phyloP scores from a whole-genome alignment of 2,329 filamentous ascomycete species.

The Hymenoscyphus fraxineus region DNA sequence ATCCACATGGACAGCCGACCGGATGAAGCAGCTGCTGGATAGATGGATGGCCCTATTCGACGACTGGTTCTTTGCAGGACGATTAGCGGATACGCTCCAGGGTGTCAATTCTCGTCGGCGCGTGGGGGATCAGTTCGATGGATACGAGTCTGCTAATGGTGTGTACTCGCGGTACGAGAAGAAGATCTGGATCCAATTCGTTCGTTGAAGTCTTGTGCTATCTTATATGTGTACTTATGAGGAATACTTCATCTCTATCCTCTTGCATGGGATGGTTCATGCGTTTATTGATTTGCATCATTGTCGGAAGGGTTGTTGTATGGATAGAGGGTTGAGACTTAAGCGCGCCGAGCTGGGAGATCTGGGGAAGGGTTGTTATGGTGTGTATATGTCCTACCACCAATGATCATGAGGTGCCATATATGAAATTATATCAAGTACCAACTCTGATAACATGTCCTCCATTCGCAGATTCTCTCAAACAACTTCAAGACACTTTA shows the following conservation, averaged over 20 bases:
- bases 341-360: not conserved
- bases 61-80: not conserved
- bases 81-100: not conserved
- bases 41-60: not conserved
- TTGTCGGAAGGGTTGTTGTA: not conserved
- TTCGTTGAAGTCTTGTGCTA: not conserved
- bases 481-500: not conserved
- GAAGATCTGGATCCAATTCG: not conserved
- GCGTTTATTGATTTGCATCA: slow-evolving; percentile 3
- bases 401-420: not conserved
- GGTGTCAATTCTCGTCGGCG: not conserved
- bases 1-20: not conserved
- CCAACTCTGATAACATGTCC: not conserved
- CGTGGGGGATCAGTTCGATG: not conserved
- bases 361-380: not conserved
- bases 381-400: not conserved
- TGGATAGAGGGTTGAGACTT: not conserved
- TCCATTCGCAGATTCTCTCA: not conserved
- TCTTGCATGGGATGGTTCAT: slow-evolving; percentile 6
- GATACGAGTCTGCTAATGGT: not conserved
- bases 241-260: slow-evolving; percentile 4
- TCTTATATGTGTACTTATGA: not conserved
- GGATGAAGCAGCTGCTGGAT: not conserved
- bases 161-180: not conserved
- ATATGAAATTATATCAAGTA: not conserved